Conservation (phyloP, 2,329 filamentous ascomycete genomes). For the Cadophora malorum region DNA sequence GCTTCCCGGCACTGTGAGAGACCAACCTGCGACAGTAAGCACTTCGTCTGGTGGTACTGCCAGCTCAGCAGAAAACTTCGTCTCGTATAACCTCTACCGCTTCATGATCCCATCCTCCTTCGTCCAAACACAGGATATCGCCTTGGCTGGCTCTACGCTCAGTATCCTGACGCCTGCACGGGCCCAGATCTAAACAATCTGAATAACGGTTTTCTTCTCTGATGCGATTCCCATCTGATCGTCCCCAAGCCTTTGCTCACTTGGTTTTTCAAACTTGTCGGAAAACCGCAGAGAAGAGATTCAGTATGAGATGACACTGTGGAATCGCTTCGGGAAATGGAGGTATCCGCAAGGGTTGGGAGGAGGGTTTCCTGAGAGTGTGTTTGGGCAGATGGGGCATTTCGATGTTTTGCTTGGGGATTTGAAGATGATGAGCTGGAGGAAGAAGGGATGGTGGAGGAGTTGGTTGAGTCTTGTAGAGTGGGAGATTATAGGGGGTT, state of each 20-base stretch:
- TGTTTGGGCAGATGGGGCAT: slow-evolving; percentile 76
- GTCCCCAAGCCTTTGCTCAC: slow-evolving; percentile 42
- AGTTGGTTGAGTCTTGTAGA: slow-evolving; percentile 53
- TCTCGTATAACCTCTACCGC: slow-evolving; percentile 52
- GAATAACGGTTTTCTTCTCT: slow-evolving; percentile 70
- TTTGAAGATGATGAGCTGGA: slow-evolving; percentile 47
- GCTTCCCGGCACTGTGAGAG: slow-evolving; percentile 59
- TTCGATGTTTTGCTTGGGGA: slow-evolving; percentile 56
- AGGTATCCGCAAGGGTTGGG: slow-evolving; percentile 71
- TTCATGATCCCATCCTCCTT: slow-evolving; percentile 55
- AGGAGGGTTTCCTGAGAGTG: slow-evolving; percentile 68
- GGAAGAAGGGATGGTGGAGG: slow-evolving; percentile 56
- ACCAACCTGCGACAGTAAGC: slow-evolving; percentile 53
- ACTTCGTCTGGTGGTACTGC: too few species aligned
- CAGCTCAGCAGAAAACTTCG: too few species aligned
- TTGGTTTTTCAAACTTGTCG: too few species aligned
- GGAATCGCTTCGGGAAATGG: slow-evolving; percentile 73
- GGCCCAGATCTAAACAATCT: slow-evolving; percentile 60
- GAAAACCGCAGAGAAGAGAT: too few species aligned
- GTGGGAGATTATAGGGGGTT: slow-evolving; percentile 47
- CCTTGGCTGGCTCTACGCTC: slow-evolving; percentile 53
- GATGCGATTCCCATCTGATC: slow-evolving; percentile 49
- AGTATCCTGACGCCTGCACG: slow-evolving; percentile 52
- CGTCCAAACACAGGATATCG: slow-evolving; percentile 50
- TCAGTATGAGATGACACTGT: slow-evolving; percentile 62